phyloP scores from a whole-genome alignment of 306 rosid genomes.

The Luffa aegyptiaca region DNA sequence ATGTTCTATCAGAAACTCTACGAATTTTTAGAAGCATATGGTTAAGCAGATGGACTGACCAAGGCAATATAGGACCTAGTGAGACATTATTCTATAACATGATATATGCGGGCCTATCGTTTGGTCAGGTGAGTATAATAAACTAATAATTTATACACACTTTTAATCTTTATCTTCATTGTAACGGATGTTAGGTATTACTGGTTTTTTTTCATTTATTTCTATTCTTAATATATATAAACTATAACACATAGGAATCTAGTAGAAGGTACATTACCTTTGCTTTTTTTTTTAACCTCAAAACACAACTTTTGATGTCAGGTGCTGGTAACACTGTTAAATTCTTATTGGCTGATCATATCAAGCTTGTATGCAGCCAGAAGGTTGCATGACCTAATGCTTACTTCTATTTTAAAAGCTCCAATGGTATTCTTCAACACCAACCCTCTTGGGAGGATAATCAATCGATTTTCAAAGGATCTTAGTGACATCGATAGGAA shows the following conservation, averaged over 20 bases:
- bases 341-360: conserved; percentile 73
- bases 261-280: background rate
- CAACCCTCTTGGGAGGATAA: conserved; percentile 83
- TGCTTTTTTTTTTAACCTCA: conserved; percentile 18
- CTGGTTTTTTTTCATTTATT: background rate
- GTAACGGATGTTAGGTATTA: background rate
- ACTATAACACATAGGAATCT: conserved; percentile 18
- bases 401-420: conserved; percentile 29
- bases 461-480: conserved; percentile 91
- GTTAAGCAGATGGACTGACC: conserved; percentile 80
- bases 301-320: conserved; percentile 24
- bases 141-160: background rate
- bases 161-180: background rate
- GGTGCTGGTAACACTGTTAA: conserved; percentile 61
- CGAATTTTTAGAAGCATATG: conserved; percentile 85
- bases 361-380: conserved; percentile 82
- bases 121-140: conserved; percentile 55
- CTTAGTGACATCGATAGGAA: conserved; percentile 86
- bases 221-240: conserved; percentile 19
- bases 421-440: conserved; percentile 57
- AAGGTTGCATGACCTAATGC: conserved; percentile 84
- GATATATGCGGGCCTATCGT: conserved; percentile 57
- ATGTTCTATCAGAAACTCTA: conserved; percentile 53
- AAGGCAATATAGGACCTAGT: conserved; percentile 29
- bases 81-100: conserved; percentile 50